A percentile compares a stretch with the other conserved stretches of the same genome.
Conservation (phyloP, 176 grass and related monocot genomes). For the Melocanna baccifera region DNA sequence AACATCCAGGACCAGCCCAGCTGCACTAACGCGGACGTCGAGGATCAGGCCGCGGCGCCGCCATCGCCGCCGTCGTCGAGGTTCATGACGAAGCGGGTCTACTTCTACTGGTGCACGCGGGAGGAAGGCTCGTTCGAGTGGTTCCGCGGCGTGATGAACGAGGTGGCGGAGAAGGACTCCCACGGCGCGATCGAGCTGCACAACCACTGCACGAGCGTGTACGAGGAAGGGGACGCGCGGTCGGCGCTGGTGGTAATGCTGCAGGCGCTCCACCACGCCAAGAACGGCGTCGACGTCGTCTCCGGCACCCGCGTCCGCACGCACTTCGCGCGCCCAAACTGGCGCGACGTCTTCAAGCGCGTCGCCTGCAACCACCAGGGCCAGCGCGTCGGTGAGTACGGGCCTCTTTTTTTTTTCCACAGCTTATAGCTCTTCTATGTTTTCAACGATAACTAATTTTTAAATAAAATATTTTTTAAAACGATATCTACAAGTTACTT, state of each 20-base stretch:
- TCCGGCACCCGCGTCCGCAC: slow-evolving; percentile 79
- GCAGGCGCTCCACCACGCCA: slow-evolving; percentile 87
- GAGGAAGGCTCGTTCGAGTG: slow-evolving; percentile 93
- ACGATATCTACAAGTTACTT: too few relatives aligned
- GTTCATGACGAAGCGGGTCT: slow-evolving; percentile 74
- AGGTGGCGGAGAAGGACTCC: slow-evolving; percentile 77
- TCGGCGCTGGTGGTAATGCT: slow-evolving; percentile 89
- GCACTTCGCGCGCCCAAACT: slow-evolving; percentile 76
- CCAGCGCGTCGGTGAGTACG: slow-evolving; percentile 43
- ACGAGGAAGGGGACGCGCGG: slow-evolving; percentile 79
- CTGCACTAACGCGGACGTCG: not conserved
- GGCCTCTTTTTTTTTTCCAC: too few relatives aligned
- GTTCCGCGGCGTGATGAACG: slow-evolving; percentile 95
- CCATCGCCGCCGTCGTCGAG: not conserved
- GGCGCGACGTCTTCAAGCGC: slow-evolving; percentile 87
- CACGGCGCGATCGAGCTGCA: slow-evolving; percentile 74
- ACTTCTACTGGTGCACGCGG: slow-evolving; percentile 96
- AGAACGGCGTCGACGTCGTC: slow-evolving; percentile 87
- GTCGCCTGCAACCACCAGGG: slow-evolving; percentile 59
- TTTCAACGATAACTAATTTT: too few relatives aligned
- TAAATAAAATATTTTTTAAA: too few relatives aligned
- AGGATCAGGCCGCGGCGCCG: not conserved
- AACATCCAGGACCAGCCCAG: slow-evolving; percentile 38
- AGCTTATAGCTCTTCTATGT: too few relatives aligned
- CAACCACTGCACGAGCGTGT: slow-evolving; percentile 97